Conservation (phyloP, 208 protist genomes). For the Borovskyia barvae region DNA sequence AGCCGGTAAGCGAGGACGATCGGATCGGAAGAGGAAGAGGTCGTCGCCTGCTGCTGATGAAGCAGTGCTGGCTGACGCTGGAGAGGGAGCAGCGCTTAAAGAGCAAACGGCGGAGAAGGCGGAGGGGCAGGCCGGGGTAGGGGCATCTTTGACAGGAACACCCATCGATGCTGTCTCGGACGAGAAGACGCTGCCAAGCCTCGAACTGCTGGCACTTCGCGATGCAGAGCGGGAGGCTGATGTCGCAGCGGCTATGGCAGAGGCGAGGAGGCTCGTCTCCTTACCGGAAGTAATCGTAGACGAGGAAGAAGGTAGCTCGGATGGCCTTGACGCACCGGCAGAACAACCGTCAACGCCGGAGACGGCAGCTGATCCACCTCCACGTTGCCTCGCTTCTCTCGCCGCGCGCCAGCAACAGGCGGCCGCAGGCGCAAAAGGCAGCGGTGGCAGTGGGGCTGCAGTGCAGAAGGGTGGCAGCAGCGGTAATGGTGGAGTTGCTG, state of each 20-base stretch:
- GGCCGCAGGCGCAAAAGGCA: not conserved
- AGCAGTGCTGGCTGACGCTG: not conserved
- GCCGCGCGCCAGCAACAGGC: not conserved
- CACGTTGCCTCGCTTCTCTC: not conserved
- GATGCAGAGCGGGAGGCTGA: not conserved
- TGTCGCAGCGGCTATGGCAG: constrained; percentile 6
- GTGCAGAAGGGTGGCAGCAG: not conserved
- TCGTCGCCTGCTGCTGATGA: not conserved
- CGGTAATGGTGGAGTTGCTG: not conserved
- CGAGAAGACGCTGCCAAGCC: too few relatives aligned
- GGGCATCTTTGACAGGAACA: too few relatives aligned
- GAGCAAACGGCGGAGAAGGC: not conserved
- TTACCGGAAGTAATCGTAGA: constrained; percentile 3
- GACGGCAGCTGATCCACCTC: too few relatives aligned
- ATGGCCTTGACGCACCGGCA: too few relatives aligned
- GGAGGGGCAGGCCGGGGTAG: too few relatives aligned
- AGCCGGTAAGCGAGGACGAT: not conserved
- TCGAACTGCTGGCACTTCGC: too few relatives aligned
- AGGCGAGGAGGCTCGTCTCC: not conserved
- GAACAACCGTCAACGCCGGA: too few relatives aligned
- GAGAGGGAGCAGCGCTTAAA: not conserved
- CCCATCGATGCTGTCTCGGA: too few relatives aligned
- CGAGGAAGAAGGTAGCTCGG: too few relatives aligned
- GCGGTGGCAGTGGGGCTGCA: not conserved
- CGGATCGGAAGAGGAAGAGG: not conserved